Evolutionary conservation across 352 stramenopile species (phyloP), one percentile per base, ranked within the genome.

Genomic region (Globisporangium yorkense): DNA sequence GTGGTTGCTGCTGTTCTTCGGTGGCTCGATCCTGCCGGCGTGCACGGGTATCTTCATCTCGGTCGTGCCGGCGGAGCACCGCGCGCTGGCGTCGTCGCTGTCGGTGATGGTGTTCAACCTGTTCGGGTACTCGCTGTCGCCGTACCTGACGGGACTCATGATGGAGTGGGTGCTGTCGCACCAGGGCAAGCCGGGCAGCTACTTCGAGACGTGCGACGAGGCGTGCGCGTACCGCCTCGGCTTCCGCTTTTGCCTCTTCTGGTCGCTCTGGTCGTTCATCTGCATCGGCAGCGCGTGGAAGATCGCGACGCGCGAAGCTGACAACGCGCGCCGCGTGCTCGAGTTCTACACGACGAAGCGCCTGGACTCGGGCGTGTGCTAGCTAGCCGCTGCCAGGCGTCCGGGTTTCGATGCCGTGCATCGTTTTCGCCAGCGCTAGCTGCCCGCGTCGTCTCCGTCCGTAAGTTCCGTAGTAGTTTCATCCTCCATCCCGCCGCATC

Each of bases 31-130:
- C 56, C 54, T 94, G 6, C 84, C 84, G 31, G 82, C 84, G 49
- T 94, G 81, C 56, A 92, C 84, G 20, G 84, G 81, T 29, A 94
- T 94, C 66, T 92, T 92, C 58, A 91, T 94, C 58, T 91, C 80
- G 33, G 80, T 86, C 16, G 80, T 89, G n/a, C 80, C 84, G 3
- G 67, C 80, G 21, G 77, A 87, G 59, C 79, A 90, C 39, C 80
- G 82, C 15, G 80, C 84, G 27, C 68, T 94, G 1, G 84, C 82
- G 37, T 94, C 84, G 1, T 91, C 81, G 2, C 78, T 94, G 48
- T 88, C 77, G 2, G 80, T 91, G 37, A 94, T 92, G 80, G 56
- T 89, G 31, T 94, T 92, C 63, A 94, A 92, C 57, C 65, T 94
- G 12, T 77, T 89, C 31, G 84, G 84, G 27, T 94, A 92, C 61